These are phyloP conservation scores for Calonectria pteridis DNA, from an alignment of 2,329 filamentous ascomycete species.

Conservation along the genomic window DNA sequence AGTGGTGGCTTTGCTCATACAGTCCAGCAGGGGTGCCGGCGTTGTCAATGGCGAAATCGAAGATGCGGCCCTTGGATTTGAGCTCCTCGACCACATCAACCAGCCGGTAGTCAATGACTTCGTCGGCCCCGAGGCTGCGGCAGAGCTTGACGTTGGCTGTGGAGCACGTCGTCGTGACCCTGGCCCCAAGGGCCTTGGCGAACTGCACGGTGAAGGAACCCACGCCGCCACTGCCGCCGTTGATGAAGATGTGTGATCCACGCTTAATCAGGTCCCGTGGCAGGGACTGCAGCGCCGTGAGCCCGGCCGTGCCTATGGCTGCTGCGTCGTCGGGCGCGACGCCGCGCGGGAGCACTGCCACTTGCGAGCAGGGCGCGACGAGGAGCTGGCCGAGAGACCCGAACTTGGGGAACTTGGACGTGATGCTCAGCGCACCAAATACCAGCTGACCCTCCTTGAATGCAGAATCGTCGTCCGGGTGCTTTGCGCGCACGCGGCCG, in stretches of 20 bases:
- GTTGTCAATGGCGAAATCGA: slow-evolving; percentile 46
- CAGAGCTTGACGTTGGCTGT: slow-evolving; percentile 51
- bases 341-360: neutral
- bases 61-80: slow-evolving; percentile 27
- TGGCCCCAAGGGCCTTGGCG: slow-evolving; percentile 48
- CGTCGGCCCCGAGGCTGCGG: slow-evolving; percentile 50
- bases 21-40: slow-evolving; percentile 33
- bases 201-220: slow-evolving; percentile 54
- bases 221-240: slow-evolving; percentile 47
- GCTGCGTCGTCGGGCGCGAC: slow-evolving; percentile 38
- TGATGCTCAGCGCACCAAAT: slow-evolving; percentile 15
- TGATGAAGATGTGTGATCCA: slow-evolving; percentile 45
- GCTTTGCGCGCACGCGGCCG: slow-evolving; percentile 54
- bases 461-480: neutral
- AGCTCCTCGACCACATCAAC: slow-evolving; percentile 32
- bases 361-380: neutral
- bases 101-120: slow-evolving; percentile 51
- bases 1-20: slow-evolving; percentile 36
- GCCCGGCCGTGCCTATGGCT: slow-evolving; percentile 36
- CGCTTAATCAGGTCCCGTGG: slow-evolving; percentile 21
- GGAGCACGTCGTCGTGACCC: slow-evolving; percentile 53
- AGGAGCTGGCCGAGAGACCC: slow-evolving; percentile 16
- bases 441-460: slow-evolving; percentile 9
- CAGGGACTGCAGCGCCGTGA: slow-evolving; percentile 41
- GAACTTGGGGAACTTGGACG: slow-evolving; percentile 16